Evolutionary conservation across 139 green algal genomes (phyloP).

Genomic region (Micractinium conductrix): DNA sequence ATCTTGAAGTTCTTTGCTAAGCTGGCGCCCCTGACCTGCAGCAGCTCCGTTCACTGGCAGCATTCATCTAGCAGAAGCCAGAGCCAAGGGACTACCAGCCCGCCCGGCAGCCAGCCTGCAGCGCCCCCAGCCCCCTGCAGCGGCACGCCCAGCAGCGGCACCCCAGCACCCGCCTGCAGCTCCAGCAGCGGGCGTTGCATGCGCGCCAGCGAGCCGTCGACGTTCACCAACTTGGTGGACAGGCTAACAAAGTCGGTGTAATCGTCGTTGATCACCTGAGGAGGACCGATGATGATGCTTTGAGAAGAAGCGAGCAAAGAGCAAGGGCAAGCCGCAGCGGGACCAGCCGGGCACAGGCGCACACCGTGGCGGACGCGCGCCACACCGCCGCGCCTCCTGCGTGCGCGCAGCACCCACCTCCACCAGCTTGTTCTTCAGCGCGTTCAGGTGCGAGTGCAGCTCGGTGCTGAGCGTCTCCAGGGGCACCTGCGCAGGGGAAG

Average conservation of each 20-base stretch:
- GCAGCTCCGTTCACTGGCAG: too few species aligned
- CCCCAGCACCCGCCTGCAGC: slow-evolving; percentile 54
- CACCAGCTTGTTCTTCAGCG: slow-evolving; percentile 77
- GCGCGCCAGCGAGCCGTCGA: slow-evolving; percentile 85
- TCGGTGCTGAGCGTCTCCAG: slow-evolving; percentile 83
- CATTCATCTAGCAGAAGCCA: not conserved
- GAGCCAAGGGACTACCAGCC: not conserved
- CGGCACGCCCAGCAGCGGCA: not conserved
- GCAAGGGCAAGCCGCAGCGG: not conserved
- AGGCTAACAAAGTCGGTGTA: slow-evolving; percentile 95
- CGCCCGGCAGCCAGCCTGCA: too few species aligned
- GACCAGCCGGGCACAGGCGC: not conserved
- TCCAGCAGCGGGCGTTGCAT: slow-evolving; percentile 86
- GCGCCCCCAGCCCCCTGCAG: too few species aligned
- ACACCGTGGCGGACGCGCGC: not conserved
- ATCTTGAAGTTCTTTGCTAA: too few species aligned
- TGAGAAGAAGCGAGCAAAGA: slow-evolving; percentile 60
- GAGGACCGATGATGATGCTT: not conserved
- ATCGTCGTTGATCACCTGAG: slow-evolving; percentile 95
- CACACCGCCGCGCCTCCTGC: not conserved
- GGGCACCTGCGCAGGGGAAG: slow-evolving; percentile 72
- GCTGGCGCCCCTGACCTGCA: too few species aligned
- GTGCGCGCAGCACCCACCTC: not conserved
- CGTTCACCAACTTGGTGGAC: slow-evolving; percentile 80
- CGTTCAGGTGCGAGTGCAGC: slow-evolving; percentile 75